Conservation (phyloP, 2,329 filamentous ascomycete genomes). For the Ciborinia camelliae region DNA sequence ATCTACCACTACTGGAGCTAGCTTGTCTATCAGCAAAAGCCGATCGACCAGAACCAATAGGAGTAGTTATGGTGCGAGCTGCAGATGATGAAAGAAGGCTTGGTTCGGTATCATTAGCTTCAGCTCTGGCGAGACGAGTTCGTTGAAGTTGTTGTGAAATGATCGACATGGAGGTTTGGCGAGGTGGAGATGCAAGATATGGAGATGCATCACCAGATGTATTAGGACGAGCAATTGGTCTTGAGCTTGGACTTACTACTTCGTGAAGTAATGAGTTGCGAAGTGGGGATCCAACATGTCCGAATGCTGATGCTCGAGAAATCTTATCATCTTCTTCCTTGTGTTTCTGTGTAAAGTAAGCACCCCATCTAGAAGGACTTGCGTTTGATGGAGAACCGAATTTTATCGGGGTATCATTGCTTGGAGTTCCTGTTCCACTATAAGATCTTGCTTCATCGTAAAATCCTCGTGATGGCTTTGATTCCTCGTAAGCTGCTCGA, state of each 20-base stretch:
- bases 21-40: slow-evolving; percentile 55
- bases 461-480: slow-evolving; percentile 48
- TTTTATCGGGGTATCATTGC: slow-evolving; percentile 48
- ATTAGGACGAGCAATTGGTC: slow-evolving; percentile 41
- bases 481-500: slow-evolving; percentile 52
- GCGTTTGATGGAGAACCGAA: slow-evolving; percentile 58
- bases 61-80: slow-evolving; percentile 42
- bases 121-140: slow-evolving; percentile 48
- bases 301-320: slow-evolving; percentile 53
- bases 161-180: slow-evolving; percentile 50
- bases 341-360: slow-evolving; percentile 57
- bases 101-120: slow-evolving; percentile 45
- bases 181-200: slow-evolving; percentile 36
- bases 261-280: slow-evolving; percentile 60
- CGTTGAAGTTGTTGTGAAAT: slow-evolving; percentile 61
- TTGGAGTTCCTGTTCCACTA: slow-evolving; percentile 43
- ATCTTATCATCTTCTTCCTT: slow-evolving; percentile 47
- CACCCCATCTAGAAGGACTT: slow-evolving; percentile 60
- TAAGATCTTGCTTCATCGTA: slow-evolving; percentile 46
- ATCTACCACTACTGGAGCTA: slow-evolving; percentile 55
- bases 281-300: slow-evolving; percentile 63
- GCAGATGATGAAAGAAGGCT: slow-evolving; percentile 47
- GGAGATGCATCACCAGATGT: slow-evolving; percentile 35
- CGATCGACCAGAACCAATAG: slow-evolving; percentile 39
- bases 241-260: slow-evolving; percentile 44